phyloP scores from a whole-genome alignment of 2,329 filamentous ascomycete genomes.

The Aspergillus spinulosporus region DNA sequence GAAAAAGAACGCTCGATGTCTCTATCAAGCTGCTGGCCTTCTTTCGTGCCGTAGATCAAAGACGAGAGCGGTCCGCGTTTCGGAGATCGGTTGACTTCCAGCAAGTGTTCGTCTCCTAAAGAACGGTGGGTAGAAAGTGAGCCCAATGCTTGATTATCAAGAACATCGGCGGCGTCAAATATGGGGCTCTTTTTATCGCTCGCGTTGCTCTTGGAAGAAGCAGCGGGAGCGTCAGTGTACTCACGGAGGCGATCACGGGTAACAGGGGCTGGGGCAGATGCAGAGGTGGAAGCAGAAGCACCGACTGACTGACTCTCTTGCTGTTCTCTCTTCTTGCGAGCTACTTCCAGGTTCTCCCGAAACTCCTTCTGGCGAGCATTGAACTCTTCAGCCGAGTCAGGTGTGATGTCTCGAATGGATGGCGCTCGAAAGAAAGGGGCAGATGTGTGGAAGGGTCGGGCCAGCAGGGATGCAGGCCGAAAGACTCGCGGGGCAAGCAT shows the following conservation, averaged over 20 bases:
- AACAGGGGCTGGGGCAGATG: slow-evolving; percentile 38
- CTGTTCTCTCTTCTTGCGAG: slow-evolving; percentile 72
- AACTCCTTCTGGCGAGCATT: slow-evolving; percentile 82
- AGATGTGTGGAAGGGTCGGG: slow-evolving; percentile 62
- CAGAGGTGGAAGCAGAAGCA: slow-evolving; percentile 48
- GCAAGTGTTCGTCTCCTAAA: slow-evolving; percentile 58
- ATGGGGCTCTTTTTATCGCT: slow-evolving; percentile 36
- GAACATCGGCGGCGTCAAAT: slow-evolving; percentile 43
- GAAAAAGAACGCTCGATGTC: slow-evolving; percentile 97
- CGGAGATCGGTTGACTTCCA: slow-evolving; percentile 59
- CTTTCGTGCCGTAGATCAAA: slow-evolving; percentile 95
- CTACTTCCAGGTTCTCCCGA: slow-evolving; percentile 74
- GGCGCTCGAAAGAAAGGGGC: slow-evolving; percentile 58
- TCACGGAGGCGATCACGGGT: slow-evolving; percentile 38
- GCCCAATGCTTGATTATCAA: slow-evolving; percentile 54
- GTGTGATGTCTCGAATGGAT: slow-evolving; percentile 81
- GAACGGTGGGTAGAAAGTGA: slow-evolving; percentile 58
- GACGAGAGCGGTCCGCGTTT: slow-evolving; percentile 76
- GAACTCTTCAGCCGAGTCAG: slow-evolving; percentile 72
- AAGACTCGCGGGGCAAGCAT: slow-evolving; percentile 53
- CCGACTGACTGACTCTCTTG: slow-evolving; percentile 76
- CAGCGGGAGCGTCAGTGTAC: slow-evolving; percentile 44
- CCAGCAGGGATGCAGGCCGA: slow-evolving; percentile 50
- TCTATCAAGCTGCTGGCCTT: slow-evolving; percentile 88
- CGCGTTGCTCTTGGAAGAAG: slow-evolving; percentile 49